Evolutionary conservation across 331 rosid genomes (phyloP).

Genomic region (Malus hybrid): DNA sequence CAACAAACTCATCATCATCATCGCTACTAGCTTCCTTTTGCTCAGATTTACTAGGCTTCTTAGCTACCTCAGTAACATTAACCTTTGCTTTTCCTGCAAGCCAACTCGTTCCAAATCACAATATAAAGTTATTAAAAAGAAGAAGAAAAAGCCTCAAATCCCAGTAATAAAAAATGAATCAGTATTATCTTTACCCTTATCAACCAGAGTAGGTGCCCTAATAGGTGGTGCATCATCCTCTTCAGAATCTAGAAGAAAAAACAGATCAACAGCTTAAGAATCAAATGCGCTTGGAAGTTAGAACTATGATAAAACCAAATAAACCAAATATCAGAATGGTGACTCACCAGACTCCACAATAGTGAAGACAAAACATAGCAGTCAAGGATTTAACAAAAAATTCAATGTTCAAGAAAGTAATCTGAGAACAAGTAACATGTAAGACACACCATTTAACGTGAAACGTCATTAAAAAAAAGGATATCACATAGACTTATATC

Average conservation of each 20-base stretch:
- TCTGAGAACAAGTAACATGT: not conserved
- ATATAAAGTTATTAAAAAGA: not conserved
- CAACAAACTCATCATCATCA: constrained; percentile 27
- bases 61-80: constrained; percentile 14
- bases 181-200: constrained; percentile 23
- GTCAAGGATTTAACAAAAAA: constrained; percentile 30
- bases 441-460: constrained; percentile 2
- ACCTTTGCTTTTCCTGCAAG: constrained; percentile 17
- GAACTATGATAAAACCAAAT: not conserved
- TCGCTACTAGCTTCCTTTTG: constrained; percentile 13
- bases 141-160: not conserved
- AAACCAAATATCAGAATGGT: constrained; percentile 7
- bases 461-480: constrained; percentile 31
- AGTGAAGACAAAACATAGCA: constrained; percentile 23
- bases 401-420: not conserved
- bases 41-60: constrained; percentile 10
- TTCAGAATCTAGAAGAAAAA: constrained; percentile 29
- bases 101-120: not conserved
- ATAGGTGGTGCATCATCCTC: constrained; percentile 16
- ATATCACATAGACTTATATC: constrained; percentile 41
- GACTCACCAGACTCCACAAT: constrained; percentile 29
- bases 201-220: constrained; percentile 12
- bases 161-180: not conserved
- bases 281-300: not conserved
- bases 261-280: not conserved